These are phyloP conservation scores for Suillus subluteus DNA, from an alignment of 768 basidiomycete genomes.

Conservation along the genomic window DNA sequence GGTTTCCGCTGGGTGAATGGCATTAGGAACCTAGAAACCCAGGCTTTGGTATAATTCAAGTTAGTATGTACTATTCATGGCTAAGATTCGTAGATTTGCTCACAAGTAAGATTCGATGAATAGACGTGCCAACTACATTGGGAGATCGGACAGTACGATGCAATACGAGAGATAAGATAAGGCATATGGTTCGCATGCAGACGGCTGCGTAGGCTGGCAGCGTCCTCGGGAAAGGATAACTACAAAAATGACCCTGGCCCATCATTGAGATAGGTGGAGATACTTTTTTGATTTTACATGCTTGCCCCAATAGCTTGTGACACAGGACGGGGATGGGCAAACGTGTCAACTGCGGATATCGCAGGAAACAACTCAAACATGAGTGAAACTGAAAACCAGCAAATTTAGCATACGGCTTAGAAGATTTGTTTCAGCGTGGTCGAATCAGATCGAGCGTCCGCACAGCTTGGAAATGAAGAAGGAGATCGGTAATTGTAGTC, in stretches of 20 bases:
- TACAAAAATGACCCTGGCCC: background rate
- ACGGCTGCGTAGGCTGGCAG: background rate
- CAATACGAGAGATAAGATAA: background rate
- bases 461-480: background rate
- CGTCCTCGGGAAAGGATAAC: background rate
- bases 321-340: background rate
- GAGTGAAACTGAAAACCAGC: background rate
- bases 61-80: conserved; percentile 5
- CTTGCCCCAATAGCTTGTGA: background rate
- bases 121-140: background rate
- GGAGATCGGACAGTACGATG: background rate
- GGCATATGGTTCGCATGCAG: background rate
- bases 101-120: background rate
- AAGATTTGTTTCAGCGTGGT: background rate
- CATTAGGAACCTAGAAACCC: background rate
- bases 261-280: background rate
- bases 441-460: background rate
- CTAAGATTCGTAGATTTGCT: background rate
- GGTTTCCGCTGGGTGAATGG: background rate
- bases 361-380: background rate
- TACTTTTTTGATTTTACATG: background rate
- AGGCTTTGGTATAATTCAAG: background rate
- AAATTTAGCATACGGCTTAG: background rate
- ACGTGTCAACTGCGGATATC: background rate
- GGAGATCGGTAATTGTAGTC: no score